Percentiles rank a stretch among this genome's conserved stretches.
These are phyloP conservation scores for Aspergillus fischeri DNA, from an alignment of 2,329 filamentous ascomycete genomes.

Conservation along the genomic window DNA sequence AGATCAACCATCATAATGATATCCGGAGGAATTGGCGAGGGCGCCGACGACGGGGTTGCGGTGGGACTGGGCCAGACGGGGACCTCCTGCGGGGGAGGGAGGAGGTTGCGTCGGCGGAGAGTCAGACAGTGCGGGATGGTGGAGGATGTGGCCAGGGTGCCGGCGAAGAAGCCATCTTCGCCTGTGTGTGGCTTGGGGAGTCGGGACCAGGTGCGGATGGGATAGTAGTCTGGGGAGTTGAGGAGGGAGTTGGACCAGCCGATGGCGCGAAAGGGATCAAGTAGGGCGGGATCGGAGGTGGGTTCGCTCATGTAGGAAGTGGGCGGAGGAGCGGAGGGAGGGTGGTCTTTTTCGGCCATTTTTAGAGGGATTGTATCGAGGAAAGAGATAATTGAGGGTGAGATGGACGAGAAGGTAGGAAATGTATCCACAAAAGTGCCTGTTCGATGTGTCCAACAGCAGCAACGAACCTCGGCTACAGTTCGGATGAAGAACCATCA, in stretches of 20 bases:
- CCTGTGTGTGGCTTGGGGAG: slow-evolving; percentile 35
- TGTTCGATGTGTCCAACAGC: background rate
- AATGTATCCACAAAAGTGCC: too few relatives aligned
- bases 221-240: slow-evolving; percentile 32
- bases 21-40: slow-evolving; percentile 30
- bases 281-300: slow-evolving; percentile 1
- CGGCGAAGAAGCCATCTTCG: slow-evolving; percentile 42
- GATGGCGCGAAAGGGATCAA: slow-evolving; percentile 24
- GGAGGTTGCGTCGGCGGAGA: slow-evolving; percentile 30
- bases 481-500: background rate
- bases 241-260: slow-evolving; percentile 31
- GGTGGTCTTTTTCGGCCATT: background rate
- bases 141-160: slow-evolving; percentile 33
- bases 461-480: background rate
- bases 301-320: background rate
- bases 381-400: background rate
- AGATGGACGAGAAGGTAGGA: background rate
- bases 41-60: slow-evolving; percentile 16
- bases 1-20: slow-evolving; percentile 35
- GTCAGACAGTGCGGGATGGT: slow-evolving; percentile 42
- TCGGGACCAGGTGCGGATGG: slow-evolving; percentile 39
- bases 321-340: slow-evolving; percentile 1
- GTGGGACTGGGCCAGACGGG: slow-evolving; percentile 26
- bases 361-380: background rate
- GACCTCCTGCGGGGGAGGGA: slow-evolving; percentile 13